phyloP scores from a whole-genome alignment of 495 filamentous ascomycete species.

The Rusavskia elegans region DNA sequence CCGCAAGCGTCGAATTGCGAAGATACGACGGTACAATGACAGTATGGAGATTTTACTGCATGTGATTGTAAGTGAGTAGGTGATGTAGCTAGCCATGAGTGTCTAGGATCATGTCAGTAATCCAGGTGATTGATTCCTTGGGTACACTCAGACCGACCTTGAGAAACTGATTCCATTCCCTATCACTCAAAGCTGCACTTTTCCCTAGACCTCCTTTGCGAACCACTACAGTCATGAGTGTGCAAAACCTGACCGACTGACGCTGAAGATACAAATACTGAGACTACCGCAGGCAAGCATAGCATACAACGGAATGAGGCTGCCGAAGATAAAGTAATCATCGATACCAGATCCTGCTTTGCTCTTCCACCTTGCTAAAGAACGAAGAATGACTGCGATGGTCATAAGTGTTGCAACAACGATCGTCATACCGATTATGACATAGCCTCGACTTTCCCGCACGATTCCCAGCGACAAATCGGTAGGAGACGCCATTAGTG shows the following conservation, averaged over 20 bases:
- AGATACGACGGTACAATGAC: neutral
- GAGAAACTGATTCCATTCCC: no score
- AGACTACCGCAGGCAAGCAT: neutral
- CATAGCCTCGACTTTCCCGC: no score
- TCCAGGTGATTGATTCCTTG: no score
- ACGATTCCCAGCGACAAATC: no score
- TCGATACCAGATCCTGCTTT: neutral
- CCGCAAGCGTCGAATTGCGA: neutral
- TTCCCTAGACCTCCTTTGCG: no score
- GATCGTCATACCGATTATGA: neutral
- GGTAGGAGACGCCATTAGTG: no score
- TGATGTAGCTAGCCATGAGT: neutral
- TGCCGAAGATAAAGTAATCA: neutral
- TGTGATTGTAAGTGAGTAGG: neutral
- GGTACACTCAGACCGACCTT: no score
- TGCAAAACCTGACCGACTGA: no score
- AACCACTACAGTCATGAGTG: no score
- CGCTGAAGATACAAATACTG: no score
- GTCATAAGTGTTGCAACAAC: neutral
- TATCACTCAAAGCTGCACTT: no score
- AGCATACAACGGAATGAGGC: neutral
- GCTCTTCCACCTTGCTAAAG: neutral
- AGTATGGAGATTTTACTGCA: neutral
- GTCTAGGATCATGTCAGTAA: neutral
- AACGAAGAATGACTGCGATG: neutral